Percentiles rank a stretch among this genome's conserved stretches.
Evolutionary conservation across 2,329 filamentous ascomycete species (phyloP).

Genomic region (Pochonia chlamydosporia): DNA sequence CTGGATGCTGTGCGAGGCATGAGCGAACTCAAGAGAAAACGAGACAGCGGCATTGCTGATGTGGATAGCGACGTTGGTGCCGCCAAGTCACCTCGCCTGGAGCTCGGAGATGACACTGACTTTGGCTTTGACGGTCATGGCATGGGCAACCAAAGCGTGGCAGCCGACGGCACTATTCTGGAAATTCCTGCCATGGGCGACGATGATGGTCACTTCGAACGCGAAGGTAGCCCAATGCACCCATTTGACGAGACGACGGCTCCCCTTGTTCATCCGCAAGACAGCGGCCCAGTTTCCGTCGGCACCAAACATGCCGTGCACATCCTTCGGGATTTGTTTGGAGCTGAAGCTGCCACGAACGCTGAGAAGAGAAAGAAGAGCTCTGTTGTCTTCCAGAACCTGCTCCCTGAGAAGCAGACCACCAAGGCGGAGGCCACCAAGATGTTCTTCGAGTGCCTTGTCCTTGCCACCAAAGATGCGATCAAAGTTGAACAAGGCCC

Average conservation of each 20-base stretch:
- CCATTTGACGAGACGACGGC: constrained; percentile 75
- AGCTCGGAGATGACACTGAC: constrained; percentile 63
- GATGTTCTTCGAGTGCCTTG: constrained; percentile 98
- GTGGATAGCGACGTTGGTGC: constrained; percentile 61
- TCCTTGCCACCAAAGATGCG: constrained; percentile 94
- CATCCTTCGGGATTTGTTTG: constrained; percentile 83
- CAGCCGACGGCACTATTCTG: constrained; percentile 55
- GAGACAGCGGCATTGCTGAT: constrained; percentile 80
- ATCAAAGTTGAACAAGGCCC: constrained; percentile 89
- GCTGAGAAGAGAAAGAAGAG: constrained; percentile 68
- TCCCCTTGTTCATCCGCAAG: constrained; percentile 71
- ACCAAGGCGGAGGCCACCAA: constrained; percentile 90
- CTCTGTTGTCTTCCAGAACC: constrained; percentile 81
- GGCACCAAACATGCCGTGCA: constrained; percentile 96
- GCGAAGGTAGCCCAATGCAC: constrained; percentile 43
- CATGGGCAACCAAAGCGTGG: constrained; percentile 45
- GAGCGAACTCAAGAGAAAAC: constrained; percentile 86
- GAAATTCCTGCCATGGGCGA: constrained; percentile 52
- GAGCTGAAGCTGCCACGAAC: constrained; percentile 61
- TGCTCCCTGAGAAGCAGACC: constrained; percentile 76
- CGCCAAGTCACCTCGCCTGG: constrained; percentile 64
- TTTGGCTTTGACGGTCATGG: constrained; percentile 36
- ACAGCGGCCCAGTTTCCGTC: constrained; percentile 80
- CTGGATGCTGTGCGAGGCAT: constrained; percentile 71
- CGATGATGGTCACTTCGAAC: constrained; percentile 39